Base-by-base conservation (phyloP, 495 filamentous ascomycete genomes). In the Trichoderma asperelloides region DNA sequence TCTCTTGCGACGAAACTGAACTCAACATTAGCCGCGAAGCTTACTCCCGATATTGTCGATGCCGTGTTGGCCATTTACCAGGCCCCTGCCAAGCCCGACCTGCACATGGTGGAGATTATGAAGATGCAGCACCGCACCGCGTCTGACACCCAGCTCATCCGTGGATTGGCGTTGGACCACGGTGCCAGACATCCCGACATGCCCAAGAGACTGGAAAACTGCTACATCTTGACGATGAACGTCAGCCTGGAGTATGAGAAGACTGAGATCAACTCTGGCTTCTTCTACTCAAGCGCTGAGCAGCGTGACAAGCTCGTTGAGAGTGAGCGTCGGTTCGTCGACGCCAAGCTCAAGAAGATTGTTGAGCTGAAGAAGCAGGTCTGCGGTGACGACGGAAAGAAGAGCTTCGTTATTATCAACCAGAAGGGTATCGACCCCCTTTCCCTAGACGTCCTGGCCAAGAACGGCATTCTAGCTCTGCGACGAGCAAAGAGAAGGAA, bases 51-150 rank as follows among this genome's bases (percentile, higher is more conserved):
- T 71, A 97, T 99, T 70, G 93, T 97, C 72, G 95, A 99, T 77
- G 91, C 95, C 65, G 95, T 98, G 60, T 85, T 98, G 65, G 84
- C 96, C 62, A 99, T 99, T 76, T 93, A 96, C 80, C 84, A 90
- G 74, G 78, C 92, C 33, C 91, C 92, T 37, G 88, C 87, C 70
- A 98, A 97, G 80, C 95, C 95, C 60, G 95, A 99, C 77, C 78
- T 99, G 69, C 94, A 98, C 79, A 99, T 99, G 95, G 84, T 99
- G 69, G 95, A 99, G 78, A 97, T 99, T 70, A 98, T 98, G 96
- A 97, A 96, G 75, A 99, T 99, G 95, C 95, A 98, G 77, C 95
- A 99, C 80, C 91, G 94, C 67, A 91, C 90, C 45, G 94, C 95
- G 62, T 90, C 95, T 13, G 95, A 99, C 76, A 99, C 95, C 30